A percentile compares a stretch with the other conserved stretches of the same genome.
Conservation (phyloP, 2,329 filamentous ascomycete species). For the Aspergillus brunneoviolaceus region DNA sequence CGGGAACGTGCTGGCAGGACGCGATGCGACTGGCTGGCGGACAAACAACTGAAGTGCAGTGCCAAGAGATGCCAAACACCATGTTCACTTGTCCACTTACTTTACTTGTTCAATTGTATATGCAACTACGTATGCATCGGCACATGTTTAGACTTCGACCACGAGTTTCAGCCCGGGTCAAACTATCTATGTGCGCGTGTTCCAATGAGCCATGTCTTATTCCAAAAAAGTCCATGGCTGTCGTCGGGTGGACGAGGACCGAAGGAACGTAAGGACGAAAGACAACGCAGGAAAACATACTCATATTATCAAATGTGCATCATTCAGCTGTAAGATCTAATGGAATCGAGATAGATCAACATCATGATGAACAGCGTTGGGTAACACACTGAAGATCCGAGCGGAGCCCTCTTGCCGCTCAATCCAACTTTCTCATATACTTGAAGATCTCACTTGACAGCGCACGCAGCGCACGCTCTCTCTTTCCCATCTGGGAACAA, state of each 20-base stretch:
- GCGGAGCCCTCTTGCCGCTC: neutral
- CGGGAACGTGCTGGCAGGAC: constrained; percentile 1
- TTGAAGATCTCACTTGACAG: neutral
- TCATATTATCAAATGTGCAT: neutral
- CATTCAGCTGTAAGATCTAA: neutral
- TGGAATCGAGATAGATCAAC: neutral
- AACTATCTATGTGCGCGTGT: neutral
- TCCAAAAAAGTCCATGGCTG: too few species aligned
- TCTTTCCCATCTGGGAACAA: neutral
- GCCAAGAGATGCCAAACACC: neutral
- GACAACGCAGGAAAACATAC: too few species aligned
- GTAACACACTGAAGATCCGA: neutral
- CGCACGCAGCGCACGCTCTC: neutral
- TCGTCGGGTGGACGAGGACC: neutral
- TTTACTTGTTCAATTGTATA: too few species aligned
- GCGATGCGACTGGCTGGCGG: neutral
- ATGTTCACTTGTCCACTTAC: neutral
- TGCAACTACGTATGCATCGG: too few species aligned
- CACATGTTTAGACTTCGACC: neutral
- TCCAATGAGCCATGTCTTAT: neutral
- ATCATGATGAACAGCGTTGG: neutral
- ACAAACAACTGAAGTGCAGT: neutral
- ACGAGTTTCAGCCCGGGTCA: constrained; percentile 7
- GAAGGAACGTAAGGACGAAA: neutral
- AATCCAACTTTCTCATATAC: neutral